Conservation (phyloP, 305 asterid genomes). For the Nicotiana rustica region DNA sequence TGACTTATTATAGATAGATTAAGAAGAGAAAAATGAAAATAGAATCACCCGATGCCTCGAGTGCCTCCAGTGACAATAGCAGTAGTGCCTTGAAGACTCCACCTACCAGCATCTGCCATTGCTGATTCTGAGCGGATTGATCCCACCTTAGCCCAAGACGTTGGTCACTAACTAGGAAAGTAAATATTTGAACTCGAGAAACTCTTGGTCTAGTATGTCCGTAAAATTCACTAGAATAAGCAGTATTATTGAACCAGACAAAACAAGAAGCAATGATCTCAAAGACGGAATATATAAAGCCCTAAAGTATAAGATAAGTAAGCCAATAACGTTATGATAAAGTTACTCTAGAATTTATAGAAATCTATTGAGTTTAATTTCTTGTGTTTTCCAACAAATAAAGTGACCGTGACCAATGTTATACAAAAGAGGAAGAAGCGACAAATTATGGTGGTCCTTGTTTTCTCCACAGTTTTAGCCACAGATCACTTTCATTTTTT, state of each 20-base stretch:
- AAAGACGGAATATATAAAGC: too few relatives aligned
- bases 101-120: slow-evolving; percentile 35
- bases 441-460: background rate
- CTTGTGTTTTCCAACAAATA: background rate
- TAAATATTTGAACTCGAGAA: too few relatives aligned
- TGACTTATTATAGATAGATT: background rate
- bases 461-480: background rate
- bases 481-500: too few relatives aligned
- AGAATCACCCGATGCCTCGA: slow-evolving; percentile 46
- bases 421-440: too few relatives aligned
- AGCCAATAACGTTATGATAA: background rate
- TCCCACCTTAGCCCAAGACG: too few relatives aligned
- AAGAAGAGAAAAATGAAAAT: background rate
- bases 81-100: slow-evolving; percentile 48
- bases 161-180: too few relatives aligned
- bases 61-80: slow-evolving; percentile 54
- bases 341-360: background rate
- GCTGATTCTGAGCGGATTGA: background rate
- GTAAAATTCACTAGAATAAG: too few relatives aligned
- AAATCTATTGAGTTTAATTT: background rate
- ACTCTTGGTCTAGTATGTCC: too few relatives aligned
- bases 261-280: too few relatives aligned
- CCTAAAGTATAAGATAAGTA: too few relatives aligned
- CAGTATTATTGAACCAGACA: too few relatives aligned
- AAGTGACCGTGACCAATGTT: background rate